These are phyloP conservation scores for Blakeslea trispora DNA, from an alignment of 371 early-diverging fungal genomes.

Conservation along the genomic window DNA sequence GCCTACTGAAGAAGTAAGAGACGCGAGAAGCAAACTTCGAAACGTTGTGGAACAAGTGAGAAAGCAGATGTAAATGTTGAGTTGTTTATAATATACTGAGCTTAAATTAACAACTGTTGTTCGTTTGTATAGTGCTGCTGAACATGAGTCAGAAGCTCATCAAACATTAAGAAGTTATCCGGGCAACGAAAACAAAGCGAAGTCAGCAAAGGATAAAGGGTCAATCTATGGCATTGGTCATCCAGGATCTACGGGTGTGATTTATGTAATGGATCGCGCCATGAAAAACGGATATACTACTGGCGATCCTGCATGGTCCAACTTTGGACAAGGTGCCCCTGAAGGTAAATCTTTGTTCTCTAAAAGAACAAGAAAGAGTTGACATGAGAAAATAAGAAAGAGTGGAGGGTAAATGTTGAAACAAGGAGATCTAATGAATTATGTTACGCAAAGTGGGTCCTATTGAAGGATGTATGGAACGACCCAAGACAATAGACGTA, in stretches of 20 bases:
- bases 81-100: neutral
- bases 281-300: constrained; percentile 39
- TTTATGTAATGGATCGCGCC: constrained; percentile 59
- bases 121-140: constrained; percentile 15
- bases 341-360: constrained; percentile 38
- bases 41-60: constrained; percentile 16
- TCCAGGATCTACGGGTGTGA: constrained; percentile 55
- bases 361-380: neutral
- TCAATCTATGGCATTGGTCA: constrained; percentile 38
- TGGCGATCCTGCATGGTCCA: constrained; percentile 40
- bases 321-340: constrained; percentile 60
- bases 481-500: constrained; percentile 32
- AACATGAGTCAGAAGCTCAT: constrained; percentile 34
- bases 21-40: too few species aligned
- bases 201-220: constrained; percentile 7
- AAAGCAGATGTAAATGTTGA: constrained; percentile 14
- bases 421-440: too few species aligned
- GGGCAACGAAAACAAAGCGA: constrained; percentile 34
- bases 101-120: neutral
- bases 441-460: constrained; percentile 29
- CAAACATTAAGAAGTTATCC: constrained; percentile 38
- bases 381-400: neutral
- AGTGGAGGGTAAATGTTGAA: too few species aligned
- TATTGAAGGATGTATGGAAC: constrained; percentile 43
- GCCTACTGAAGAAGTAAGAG: too few species aligned